Percentiles rank a stretch among this genome's conserved stretches.
Conservation (phyloP, 139 green algal species). For the Nannochloris sp. region DNA sequence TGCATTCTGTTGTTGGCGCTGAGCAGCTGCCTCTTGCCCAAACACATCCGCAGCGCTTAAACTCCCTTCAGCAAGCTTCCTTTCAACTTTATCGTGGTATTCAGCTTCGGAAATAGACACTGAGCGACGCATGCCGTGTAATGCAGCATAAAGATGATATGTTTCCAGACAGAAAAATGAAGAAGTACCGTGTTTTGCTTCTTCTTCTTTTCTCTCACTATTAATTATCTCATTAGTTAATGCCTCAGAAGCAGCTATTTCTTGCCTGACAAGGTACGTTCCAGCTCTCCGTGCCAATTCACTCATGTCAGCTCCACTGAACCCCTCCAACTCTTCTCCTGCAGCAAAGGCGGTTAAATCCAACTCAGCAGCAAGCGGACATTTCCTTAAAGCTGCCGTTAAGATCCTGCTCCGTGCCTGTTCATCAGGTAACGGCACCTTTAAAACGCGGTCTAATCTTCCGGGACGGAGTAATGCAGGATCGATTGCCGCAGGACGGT, state of each 20-base stretch:
- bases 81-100: conserved; percentile 3
- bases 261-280: conserved; percentile 3
- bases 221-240: too few species aligned
- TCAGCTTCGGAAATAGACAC: not conserved
- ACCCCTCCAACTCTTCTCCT: conserved; percentile 10
- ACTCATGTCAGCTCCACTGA: conserved; percentile 34
- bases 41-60: too few species aligned
- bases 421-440: conserved; percentile 37
- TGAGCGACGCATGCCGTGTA: conserved; percentile 9
- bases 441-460: conserved; percentile 54
- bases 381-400: not conserved
- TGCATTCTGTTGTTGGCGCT: conserved; percentile 4
- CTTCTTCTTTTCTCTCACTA: not conserved
- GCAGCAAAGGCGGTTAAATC: conserved; percentile 7
- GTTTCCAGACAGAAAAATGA: not conserved
- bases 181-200: not conserved
- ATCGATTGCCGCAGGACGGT: conserved; percentile 64
- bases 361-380: conserved; percentile 19
- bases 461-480: conserved; percentile 60
- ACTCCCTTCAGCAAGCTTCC: conserved; percentile 7
- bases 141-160: conserved; percentile 7
- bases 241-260: not conserved
- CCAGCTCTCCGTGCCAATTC: conserved; percentile 20
- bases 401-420: conserved; percentile 26
- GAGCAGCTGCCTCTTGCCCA: too few species aligned